These are phyloP conservation scores for Circinella umbellata DNA, from an alignment of 371 early-diverging fungal species.

Conservation along the genomic window DNA sequence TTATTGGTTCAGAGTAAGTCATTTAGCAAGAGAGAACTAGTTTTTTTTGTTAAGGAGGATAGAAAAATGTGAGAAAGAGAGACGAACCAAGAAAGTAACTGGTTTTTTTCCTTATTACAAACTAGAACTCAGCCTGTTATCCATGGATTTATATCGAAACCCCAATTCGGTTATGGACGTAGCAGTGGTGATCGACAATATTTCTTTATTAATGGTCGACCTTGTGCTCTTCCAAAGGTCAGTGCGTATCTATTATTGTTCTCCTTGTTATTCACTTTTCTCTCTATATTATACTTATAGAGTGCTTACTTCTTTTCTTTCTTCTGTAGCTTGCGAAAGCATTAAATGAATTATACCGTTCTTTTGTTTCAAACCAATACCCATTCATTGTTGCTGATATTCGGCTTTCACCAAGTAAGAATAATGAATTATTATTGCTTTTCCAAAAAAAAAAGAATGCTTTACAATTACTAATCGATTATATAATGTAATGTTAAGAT, in stretches of 20 bases:
- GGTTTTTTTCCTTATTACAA: no score
- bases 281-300: no score
- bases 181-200: constrained; percentile 85
- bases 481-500: constrained; percentile 20
- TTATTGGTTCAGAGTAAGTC: background rate
- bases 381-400: constrained; percentile 84
- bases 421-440: no score
- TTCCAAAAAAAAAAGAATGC: no score
- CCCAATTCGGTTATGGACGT: constrained; percentile 71
- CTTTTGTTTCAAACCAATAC: constrained; percentile 71
- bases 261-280: no score
- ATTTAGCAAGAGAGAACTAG: background rate
- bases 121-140: constrained; percentile 18
- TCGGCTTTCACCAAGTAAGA: constrained; percentile 56
- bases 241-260: background rate
- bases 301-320: no score
- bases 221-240: constrained; percentile 83
- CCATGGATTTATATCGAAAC: constrained; percentile 70
- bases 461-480: constrained; percentile 7
- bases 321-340: constrained; percentile 45
- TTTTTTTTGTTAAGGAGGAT: no score
- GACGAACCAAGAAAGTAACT: no score
- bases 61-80: no score
- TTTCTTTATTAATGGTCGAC: constrained; percentile 87
- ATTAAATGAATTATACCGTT: constrained; percentile 83